Percentiles rank a stretch among this genome's conserved stretches.
These are phyloP conservation scores for Malus hybrid DNA, from an alignment of 331 rosid genomes.

Conservation along the genomic window DNA sequence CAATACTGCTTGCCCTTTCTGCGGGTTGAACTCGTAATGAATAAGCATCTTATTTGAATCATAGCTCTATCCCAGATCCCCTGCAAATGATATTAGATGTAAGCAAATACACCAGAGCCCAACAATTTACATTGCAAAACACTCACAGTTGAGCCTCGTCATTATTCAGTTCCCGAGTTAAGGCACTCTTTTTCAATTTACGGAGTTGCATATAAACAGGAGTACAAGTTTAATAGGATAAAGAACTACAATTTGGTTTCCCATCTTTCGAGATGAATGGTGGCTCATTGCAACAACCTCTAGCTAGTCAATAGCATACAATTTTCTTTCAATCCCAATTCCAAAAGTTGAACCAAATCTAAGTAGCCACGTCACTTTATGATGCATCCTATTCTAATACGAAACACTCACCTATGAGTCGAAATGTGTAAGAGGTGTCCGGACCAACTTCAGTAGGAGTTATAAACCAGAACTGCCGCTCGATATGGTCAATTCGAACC, in stretches of 20 bases:
- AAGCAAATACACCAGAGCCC: neutral
- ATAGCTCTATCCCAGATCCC: conserved; percentile 43
- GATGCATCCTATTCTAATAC: neutral
- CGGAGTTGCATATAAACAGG: neutral
- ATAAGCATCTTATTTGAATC: conserved; percentile 23
- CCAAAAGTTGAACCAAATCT: neutral
- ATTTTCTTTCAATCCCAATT: neutral
- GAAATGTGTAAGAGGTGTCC: conserved; percentile 69
- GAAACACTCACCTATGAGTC: conserved; percentile 50
- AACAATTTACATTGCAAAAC: neutral
- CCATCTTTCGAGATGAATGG: neutral
- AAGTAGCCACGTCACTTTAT: neutral
- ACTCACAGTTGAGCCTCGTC: neutral
- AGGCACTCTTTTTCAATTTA: neutral
- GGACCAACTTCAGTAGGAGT: conserved; percentile 76
- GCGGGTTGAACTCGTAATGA: conserved; percentile 27
- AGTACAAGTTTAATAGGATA: neutral
- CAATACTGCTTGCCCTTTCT: conserved; percentile 33
- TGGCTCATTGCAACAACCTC: neutral
- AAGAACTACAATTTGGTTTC: neutral
- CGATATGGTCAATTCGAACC: conserved; percentile 40
- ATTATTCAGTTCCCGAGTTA: neutral
- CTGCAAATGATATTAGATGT: conserved; percentile 2
- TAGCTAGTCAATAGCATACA: neutral
- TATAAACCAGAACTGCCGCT: conserved; percentile 41